Evolutionary conservation across 257 asterid species (phyloP), one percentile per base, ranked within the genome.

Genomic region (Solanum neorickii): DNA sequence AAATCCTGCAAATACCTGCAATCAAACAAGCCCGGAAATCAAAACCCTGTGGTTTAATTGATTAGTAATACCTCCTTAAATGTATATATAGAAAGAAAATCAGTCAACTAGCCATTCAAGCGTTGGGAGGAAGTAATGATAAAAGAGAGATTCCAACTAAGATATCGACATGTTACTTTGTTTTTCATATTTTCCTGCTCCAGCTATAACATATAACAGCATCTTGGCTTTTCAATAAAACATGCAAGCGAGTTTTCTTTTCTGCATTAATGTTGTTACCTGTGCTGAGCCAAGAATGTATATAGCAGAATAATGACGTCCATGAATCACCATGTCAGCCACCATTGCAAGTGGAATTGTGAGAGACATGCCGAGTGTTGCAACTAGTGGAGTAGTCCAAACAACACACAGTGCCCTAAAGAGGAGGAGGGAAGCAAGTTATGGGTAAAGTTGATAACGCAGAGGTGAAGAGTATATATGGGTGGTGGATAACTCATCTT

Each of bases 261-360:
- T 31, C 18, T 39, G 83, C 87, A 66, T n/a, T 21, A 49, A 49
- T 82, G 15, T 42, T 39, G 83, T 87, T 92, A 96, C 99, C 99
- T 97, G 99, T 89, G 88, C 94, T 11, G 99, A 97, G 86, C 99
- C 99, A 35, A 94, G 92, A 86, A 97, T 90, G 82, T 97, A 97
- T 83, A 96, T 93, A 83, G 97, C 96, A 23, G 99, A 97, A 89
- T 96, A 97, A 87, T 93, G 98, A 7, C 99, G 94, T 15, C 99
- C 99, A 65, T 97, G 99, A 89, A 97, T 96, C 88, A 94, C 74
- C 97, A 97, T 97, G 89, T 97, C 99, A 41, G 99, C 99, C 84
- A 94, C 91, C 99, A 97, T 97, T 65, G 99, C 99, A 14, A 97
- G 93, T n/a, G 99, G 99, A 86, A 97, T 97, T 87, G 99, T 97